Evolutionary conservation across 2,329 filamentous ascomycete species (phyloP), one percentile per base, ranked within the genome.

Genomic region (Zymoseptoria ardabiliae): DNA sequence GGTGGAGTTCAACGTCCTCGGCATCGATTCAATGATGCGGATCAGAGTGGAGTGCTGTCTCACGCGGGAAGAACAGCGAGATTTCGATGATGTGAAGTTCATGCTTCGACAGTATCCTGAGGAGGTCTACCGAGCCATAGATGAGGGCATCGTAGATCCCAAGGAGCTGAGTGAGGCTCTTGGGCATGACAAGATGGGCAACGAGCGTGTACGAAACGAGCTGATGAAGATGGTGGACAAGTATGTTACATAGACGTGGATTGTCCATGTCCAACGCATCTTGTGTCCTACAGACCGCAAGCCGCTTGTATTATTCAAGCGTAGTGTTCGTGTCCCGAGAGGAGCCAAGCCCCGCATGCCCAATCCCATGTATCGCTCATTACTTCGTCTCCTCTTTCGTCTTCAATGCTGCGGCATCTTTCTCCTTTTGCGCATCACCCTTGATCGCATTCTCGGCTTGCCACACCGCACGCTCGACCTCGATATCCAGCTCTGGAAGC

Each of bases 391-490:
- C 19, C 51, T 23, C 22, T 11, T 53, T 53, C 21, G 51, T 53
- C 28, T 23, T 53, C 51, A 28, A 53, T 28, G 51, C 22, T 9
- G 22, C 51, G 50, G 22, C 51, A 53, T 53, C 51, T 28, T 53
- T 53, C 22, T 28, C 22, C 8, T 53, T 53, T n/a, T 53, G 20
- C n/a, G 51, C 22, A 17, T 53, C 28, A 25, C 49, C 59, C 50
- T 78, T 76, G 53, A 80, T 76, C 0, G 68, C 69, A 22, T 71
- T 71, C 65, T 80, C 75, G 1, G 81, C 78, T 64, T 81, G 79
- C 69, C 79, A 77, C 0, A 81, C 78, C 6, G 79, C 79, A 10
- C 79, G 70, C 70, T 81, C 79, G 57, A 81, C 79, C 67, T 81
- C 79, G n/a, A 80, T 73, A 62, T 80, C 76, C 77, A 81, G 79